Percentiles rank a stretch among this genome's conserved stretches.
These are phyloP conservation scores for Boechera stricta DNA, from an alignment of 345 rosid genomes.

Conservation along the genomic window DNA sequence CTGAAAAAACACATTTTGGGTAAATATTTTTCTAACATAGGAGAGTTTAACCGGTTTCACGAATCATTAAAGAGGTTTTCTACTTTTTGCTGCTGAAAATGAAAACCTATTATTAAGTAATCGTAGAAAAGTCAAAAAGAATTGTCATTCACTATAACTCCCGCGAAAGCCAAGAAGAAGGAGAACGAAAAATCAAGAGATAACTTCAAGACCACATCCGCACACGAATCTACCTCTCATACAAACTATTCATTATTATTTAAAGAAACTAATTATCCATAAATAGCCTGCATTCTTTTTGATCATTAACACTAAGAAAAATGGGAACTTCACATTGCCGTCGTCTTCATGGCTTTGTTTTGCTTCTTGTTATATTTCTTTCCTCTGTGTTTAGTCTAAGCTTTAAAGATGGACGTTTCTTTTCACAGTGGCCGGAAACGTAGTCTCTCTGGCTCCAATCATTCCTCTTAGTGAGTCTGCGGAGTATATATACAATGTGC, in stretches of 20 bases:
- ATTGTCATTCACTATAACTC: neutral
- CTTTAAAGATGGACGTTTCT: slow-evolving; percentile 7
- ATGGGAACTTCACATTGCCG: slow-evolving; percentile 2
- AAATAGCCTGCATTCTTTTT: neutral
- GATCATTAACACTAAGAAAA: neutral
- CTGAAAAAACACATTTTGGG: no score
- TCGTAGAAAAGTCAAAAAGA: neutral
- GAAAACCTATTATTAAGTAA: neutral
- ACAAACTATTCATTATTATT: neutral
- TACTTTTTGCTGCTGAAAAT: neutral
- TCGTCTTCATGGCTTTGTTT: slow-evolving; percentile 7
- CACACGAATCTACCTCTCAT: neutral
- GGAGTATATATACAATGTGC: slow-evolving; percentile 1
- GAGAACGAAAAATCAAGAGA: neutral
- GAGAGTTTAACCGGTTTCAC: no score
- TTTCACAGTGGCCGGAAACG: neutral
- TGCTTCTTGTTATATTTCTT: slow-evolving; percentile 13
- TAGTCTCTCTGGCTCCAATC: slow-evolving; percentile 1
- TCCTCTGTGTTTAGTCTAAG: neutral
- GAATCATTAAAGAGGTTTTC: no score
- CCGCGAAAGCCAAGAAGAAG: neutral
- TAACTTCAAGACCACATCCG: slow-evolving; percentile 9
- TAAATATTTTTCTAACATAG: no score
- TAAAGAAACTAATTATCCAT: neutral
- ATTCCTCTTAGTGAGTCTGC: neutral